phyloP scores from a whole-genome alignment of 805 yeast species.

The Teunomyces aglyptinius region DNA sequence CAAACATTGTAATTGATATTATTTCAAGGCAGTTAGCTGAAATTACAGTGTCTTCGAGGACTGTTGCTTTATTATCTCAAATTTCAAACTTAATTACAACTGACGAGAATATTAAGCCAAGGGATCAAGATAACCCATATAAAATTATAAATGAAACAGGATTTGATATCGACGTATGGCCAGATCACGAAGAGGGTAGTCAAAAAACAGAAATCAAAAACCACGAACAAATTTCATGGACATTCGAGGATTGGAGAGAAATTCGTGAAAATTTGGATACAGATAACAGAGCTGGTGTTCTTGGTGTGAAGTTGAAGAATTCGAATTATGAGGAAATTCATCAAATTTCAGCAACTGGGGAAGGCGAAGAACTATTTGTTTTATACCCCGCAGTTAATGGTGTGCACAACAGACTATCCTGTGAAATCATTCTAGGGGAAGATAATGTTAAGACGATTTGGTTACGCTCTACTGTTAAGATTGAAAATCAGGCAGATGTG shows the following conservation, averaged over 20 bases:
- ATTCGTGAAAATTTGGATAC: conserved; percentile 77
- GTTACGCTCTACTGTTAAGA: conserved; percentile 71
- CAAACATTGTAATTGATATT: conserved; percentile 59
- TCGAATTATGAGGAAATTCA: conserved; percentile 54
- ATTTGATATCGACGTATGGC: conserved; percentile 75
- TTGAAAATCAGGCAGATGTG: conserved; percentile 62
- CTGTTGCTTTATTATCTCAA: conserved; percentile 74
- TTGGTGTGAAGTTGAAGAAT: conserved; percentile 62
- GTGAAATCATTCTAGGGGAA: conserved; percentile 65
- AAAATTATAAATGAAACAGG: conserved; percentile 83
- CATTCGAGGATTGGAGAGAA: conserved; percentile 90
- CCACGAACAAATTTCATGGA: conserved; percentile 68
- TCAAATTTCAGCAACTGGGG: conserved; percentile 67
- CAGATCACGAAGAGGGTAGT: conserved; percentile 40
- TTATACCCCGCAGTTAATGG: conserved; percentile 59
- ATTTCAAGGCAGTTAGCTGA: conserved; percentile 78
- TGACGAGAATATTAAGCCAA: conserved; percentile 53
- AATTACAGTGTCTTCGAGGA: conserved; percentile 74
- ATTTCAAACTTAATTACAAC: conserved; percentile 58
- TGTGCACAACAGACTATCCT: conserved; percentile 70
- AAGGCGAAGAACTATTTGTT: conserved; percentile 77
- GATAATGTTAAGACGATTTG: conserved; percentile 78
- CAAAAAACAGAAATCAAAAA: conserved; percentile 40
- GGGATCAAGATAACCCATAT: conserved; percentile 84
- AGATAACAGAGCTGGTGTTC: conserved; percentile 55